Conservation (phyloP, 139 green algal genomes). For the Chlorella sp. region DNA sequence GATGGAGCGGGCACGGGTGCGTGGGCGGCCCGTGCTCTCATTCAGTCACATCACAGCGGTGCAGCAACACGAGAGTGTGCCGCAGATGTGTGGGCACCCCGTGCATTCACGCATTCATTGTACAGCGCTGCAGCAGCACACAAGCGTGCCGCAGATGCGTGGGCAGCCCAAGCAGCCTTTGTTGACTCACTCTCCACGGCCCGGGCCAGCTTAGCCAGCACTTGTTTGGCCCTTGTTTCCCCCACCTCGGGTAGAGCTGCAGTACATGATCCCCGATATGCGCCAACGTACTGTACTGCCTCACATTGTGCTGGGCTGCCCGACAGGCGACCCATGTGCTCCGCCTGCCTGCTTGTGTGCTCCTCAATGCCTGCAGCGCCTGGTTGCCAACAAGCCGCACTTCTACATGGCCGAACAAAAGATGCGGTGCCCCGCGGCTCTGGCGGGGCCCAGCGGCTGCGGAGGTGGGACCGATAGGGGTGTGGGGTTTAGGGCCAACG, state of each 20-base stretch:
- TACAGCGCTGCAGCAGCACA: no score
- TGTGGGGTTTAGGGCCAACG: no score
- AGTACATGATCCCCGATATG: no score
- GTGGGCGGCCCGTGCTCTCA: not conserved
- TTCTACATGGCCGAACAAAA: conserved; percentile 19
- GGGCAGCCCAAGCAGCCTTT: not conserved
- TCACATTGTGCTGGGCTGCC: no score
- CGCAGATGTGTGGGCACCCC: no score
- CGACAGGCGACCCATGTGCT: no score
- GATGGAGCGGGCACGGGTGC: conserved; percentile 11
- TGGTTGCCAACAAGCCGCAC: not conserved
- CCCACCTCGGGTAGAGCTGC: no score
- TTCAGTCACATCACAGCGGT: not conserved
- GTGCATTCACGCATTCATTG: no score
- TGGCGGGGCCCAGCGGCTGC: not conserved
- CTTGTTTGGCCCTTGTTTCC: not conserved
- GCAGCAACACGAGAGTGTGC: no score
- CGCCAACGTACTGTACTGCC: no score
- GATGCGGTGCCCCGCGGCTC: not conserved
- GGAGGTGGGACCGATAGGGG: no score
- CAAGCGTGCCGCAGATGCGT: no score
- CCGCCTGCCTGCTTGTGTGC: not conserved
- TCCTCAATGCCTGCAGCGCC: not conserved
- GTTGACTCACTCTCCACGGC: not conserved
- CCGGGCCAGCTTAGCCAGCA: not conserved